A percentile compares a stretch with the other conserved stretches of the same genome.
phyloP scores from a whole-genome alignment of 768 basidiomycete species.

The Pleurotus djamor region DNA sequence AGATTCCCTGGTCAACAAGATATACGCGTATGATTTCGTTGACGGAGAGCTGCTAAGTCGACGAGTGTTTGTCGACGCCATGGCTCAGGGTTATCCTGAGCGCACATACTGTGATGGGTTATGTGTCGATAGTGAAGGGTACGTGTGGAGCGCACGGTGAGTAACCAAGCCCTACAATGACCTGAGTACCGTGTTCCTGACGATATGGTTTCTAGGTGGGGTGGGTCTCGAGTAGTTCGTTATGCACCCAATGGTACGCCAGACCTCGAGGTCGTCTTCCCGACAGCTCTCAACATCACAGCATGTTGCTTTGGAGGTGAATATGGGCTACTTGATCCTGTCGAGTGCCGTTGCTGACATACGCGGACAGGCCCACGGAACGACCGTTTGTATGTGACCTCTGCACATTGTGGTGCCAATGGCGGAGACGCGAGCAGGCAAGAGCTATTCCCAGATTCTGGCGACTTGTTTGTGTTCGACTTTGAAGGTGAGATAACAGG shows the following conservation, averaged over 20 bases:
- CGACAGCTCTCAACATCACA: conserved; percentile 62
- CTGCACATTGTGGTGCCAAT: conserved; percentile 58
- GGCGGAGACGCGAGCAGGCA: conserved; percentile 53
- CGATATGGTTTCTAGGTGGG: conserved; percentile 41
- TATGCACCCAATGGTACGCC: conserved; percentile 52
- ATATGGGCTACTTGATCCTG: conserved; percentile 7
- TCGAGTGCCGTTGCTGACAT: conserved; percentile 6
- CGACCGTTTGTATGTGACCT: conserved; percentile 64
- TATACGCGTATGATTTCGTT: conserved; percentile 67
- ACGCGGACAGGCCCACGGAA: conserved; percentile 46
- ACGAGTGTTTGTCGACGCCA: conserved; percentile 55
- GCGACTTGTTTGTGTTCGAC: conserved; percentile 52
- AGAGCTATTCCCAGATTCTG: conserved; percentile 50
- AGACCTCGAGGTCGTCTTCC: conserved; percentile 57
- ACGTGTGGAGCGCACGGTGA: conserved; percentile 62
- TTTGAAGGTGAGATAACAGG: conserved; percentile 36
- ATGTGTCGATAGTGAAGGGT: conserved; percentile 61
- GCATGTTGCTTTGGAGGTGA: conserved; percentile 70
- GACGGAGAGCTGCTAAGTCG: conserved; percentile 56
- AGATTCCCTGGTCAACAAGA: conserved; percentile 62
- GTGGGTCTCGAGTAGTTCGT: conserved; percentile 56
- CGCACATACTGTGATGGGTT: conserved; percentile 63
- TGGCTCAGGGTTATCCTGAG: conserved; percentile 47
- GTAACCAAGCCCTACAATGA: conserved; percentile 4
- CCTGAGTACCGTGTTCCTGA: not conserved